A percentile compares a stretch with the other conserved stretches of the same genome.
Conservation (phyloP, 148 eudicot species). For the Salicornia ramosissima region DNA sequence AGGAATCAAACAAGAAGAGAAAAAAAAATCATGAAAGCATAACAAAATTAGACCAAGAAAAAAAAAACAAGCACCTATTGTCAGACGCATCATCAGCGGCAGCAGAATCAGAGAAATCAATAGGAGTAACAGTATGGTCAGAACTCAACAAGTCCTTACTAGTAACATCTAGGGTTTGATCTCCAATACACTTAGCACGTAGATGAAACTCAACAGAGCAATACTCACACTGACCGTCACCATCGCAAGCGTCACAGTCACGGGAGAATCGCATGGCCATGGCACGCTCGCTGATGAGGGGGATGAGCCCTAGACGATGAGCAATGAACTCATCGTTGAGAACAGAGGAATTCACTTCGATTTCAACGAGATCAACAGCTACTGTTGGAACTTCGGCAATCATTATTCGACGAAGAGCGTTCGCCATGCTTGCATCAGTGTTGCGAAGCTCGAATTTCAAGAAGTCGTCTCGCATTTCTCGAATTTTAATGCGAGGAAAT, state of each 20-base stretch:
- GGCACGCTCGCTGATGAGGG: constrained; percentile 78
- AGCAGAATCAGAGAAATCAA: constrained; percentile 63
- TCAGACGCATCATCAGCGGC: constrained; percentile 43
- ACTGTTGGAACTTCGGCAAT: constrained; percentile 92
- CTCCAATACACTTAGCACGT: constrained; percentile 64
- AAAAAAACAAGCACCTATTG: constrained; percentile 27
- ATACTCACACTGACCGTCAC: constrained; percentile 92
- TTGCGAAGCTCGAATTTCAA: constrained; percentile 78
- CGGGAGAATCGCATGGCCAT: constrained; percentile 96
- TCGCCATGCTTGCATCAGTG: constrained; percentile 76
- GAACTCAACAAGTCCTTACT: constrained; percentile 76
- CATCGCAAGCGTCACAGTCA: constrained; percentile 92
- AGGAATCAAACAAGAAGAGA: not conserved
- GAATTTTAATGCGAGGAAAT: constrained; percentile 71
- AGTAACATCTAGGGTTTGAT: constrained; percentile 82
- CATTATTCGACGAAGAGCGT: constrained; percentile 95
- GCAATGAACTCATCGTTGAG: constrained; percentile 92
- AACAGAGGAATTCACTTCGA: constrained; percentile 88
- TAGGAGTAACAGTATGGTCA: constrained; percentile 75
- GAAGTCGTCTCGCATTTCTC: constrained; percentile 65
- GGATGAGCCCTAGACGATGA: constrained; percentile 78
- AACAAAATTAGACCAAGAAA: not conserved
- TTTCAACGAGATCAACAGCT: constrained; percentile 87
- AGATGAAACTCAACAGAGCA: constrained; percentile 93
- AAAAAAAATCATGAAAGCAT: not conserved